These are phyloP conservation scores for Chrysosporium queenslandicum DNA, from an alignment of 2,329 filamentous ascomycete species.

Conservation along the genomic window DNA sequence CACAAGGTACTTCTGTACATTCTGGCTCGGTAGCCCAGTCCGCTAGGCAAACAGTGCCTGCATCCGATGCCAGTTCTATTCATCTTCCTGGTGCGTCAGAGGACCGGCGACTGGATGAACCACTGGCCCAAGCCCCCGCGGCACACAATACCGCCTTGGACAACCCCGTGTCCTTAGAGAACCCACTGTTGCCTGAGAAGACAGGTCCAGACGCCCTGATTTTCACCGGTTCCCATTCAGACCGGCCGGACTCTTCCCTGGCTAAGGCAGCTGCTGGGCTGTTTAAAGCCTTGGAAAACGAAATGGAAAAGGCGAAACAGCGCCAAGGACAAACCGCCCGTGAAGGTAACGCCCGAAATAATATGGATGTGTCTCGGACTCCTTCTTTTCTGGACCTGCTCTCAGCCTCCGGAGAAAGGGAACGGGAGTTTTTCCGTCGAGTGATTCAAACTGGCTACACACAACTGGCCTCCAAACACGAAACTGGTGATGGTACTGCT, in stretches of 20 bases:
- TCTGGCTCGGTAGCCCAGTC: not conserved
- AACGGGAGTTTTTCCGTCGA: slow-evolving; percentile 25
- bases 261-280: slow-evolving; percentile 26
- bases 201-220: slow-evolving; percentile 1
- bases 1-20: not conserved
- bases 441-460: not conserved
- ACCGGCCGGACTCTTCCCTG: slow-evolving; percentile 11
- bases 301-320: slow-evolving; percentile 20
- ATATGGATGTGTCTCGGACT: not conserved
- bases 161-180: not conserved
- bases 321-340: slow-evolving; percentile 17
- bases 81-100: not conserved
- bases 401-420: not conserved
- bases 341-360: not conserved
- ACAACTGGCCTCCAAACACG: not conserved
- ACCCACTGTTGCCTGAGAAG: not conserved
- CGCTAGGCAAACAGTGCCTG: not conserved
- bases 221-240: not conserved
- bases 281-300: slow-evolving; percentile 25
- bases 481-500: not conserved
- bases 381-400: slow-evolving; percentile 10
- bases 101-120: not conserved
- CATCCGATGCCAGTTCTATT: not conserved
- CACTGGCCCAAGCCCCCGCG: not conserved
- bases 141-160: not conserved